Percentiles rank a stretch among this genome's conserved stretches.
Conservation (phyloP, 768 basidiomycete genomes). For the Pulveroboletus frians region DNA sequence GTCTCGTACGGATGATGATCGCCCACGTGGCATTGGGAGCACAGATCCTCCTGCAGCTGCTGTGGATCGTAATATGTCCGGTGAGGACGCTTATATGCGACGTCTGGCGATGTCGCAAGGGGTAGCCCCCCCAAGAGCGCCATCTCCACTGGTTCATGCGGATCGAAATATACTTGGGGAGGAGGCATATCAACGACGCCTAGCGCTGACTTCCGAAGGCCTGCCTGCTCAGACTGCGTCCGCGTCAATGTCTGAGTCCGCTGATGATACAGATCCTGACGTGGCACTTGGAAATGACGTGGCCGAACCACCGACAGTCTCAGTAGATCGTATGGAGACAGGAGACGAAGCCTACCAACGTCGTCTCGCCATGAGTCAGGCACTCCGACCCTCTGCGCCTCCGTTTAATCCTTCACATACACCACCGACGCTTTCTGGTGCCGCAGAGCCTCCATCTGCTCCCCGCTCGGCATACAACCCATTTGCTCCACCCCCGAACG, state of each 20-base stretch:
- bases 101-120: slow-evolving; percentile 64
- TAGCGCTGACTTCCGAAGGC: slow-evolving; percentile 54
- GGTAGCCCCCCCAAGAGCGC: slow-evolving; percentile 12
- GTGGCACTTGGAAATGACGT: slow-evolving; percentile 1
- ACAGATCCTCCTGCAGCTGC: slow-evolving; percentile 29
- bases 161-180: slow-evolving; percentile 61
- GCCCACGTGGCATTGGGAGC: slow-evolving; percentile 23
- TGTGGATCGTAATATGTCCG: slow-evolving; percentile 50
- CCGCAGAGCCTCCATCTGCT: slow-evolving; percentile 36
- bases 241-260: slow-evolving; percentile 23
- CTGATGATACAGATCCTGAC: slow-evolving; percentile 19
- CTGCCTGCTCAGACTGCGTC: slow-evolving; percentile 14
- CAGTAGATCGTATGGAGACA: slow-evolving; percentile 33
- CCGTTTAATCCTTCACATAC: slow-evolving; percentile 25
- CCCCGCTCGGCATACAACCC: slow-evolving; percentile 63
- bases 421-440: slow-evolving; percentile 19
- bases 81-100: slow-evolving; percentile 78
- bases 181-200: slow-evolving; percentile 70
- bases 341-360: slow-evolving; percentile 70
- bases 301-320: not conserved
- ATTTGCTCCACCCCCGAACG: slow-evolving; percentile 57
- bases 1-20: slow-evolving; percentile 50
- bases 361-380: slow-evolving; percentile 52
- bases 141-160: slow-evolving; percentile 34
- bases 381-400: slow-evolving; percentile 27